Evolutionary conservation across 192 early-diverging fungal genomes (phyloP).

Genomic region (Backusella macrospora): DNA sequence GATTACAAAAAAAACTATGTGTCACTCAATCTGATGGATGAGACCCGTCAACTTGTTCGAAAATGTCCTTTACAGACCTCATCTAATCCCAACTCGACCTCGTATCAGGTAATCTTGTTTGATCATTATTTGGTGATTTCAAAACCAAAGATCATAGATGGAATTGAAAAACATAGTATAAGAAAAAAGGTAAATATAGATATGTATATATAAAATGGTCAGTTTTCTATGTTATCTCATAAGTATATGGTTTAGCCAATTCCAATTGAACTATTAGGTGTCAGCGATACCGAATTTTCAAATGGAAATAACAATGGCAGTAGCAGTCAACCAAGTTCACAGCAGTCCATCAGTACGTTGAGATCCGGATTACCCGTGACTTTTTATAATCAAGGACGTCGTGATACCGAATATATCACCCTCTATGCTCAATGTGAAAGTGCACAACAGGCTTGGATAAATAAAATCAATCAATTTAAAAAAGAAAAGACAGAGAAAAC

Average conservation of each 20-base stretch:
- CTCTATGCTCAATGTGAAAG: background rate
- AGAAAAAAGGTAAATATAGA: slow-evolving; percentile 1
- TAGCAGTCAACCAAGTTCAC: background rate
- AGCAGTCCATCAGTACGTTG: background rate
- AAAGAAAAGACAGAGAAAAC: background rate
- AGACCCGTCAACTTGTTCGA: background rate
- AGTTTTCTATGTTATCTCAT: background rate
- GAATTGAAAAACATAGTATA: background rate
- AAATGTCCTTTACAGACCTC: background rate
- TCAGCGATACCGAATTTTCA: background rate
- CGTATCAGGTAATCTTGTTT: slow-evolving; percentile 72
- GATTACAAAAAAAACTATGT: background rate
- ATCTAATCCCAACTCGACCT: background rate
- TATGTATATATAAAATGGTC: too few relatives aligned
- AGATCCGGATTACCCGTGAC: background rate
- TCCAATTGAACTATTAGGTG: slow-evolving; percentile 5
- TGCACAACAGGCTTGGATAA: background rate
- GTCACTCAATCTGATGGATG: background rate
- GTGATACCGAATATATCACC: background rate
- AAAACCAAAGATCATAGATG: background rate
- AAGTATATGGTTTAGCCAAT: background rate
- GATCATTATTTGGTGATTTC: slow-evolving; percentile 66
- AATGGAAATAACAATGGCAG: background rate
- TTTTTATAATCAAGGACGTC: background rate
- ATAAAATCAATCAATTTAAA: background rate